Evolutionary conservation across 305 asterid species (phyloP), one percentile per base, ranked within the genome.

Genomic region (Rubia tinctorum): DNA sequence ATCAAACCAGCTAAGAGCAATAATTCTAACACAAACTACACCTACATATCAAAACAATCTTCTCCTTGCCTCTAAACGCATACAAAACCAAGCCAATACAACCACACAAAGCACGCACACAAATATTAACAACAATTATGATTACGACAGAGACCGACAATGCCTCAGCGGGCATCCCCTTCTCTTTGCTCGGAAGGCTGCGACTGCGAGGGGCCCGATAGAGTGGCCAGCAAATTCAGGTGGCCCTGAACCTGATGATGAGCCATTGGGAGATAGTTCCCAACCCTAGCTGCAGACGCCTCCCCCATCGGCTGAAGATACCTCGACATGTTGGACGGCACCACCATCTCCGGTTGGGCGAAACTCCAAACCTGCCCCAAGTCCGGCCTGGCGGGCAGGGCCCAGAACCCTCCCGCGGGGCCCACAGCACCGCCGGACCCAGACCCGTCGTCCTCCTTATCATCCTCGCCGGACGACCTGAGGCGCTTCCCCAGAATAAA

Each of bases 341-440:
- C 94, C 80, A 86, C 86, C 92, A 90, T 85, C 72, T 91, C 99
- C 37, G 88, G 84, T 49, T 86, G 87, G 0, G 93, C 96, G 45
- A 95, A 95, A 88, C 99, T 95, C 98, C 98, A 95, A n/a, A 95
- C 86, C 76, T 90, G 98, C 40, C 96, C 96, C 51, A 88, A 92
- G 76, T 95, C 96, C 1, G 96, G 83, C 76, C 96, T 77, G 22
- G 85, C 86, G 6, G 99, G 97, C 6, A 95, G 67, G 55, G 99
- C 97, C 97, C 99, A 95, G 80, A 95, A 95, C 6, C 98, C 96
- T 17, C 94, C 96, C 4, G 90, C 72, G 68, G 89, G 75, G 0
- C 91, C 90, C 69, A 82, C 77, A 4, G 73, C 73, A 4, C 86
- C 49, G 34, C 80, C 86, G 5, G 84, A 71, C 40, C 74, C 82